Conservation (phyloP, 2,329 filamentous ascomycete genomes). For the Arthrobotrys musiformis region DNA sequence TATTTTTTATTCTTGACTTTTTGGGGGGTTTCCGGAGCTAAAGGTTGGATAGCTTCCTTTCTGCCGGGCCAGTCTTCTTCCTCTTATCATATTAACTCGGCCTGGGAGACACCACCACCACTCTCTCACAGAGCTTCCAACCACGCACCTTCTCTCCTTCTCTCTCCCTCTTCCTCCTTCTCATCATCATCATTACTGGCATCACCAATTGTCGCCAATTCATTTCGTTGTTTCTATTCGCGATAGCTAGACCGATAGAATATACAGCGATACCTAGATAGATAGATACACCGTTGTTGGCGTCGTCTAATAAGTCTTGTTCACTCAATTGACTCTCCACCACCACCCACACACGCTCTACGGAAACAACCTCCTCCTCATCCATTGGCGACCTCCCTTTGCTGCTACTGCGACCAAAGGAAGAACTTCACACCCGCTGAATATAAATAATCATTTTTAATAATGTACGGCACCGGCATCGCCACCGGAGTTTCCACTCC, state of each 20-base stretch:
- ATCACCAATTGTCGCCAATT: background rate
- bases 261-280: background rate
- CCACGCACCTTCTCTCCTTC: background rate
- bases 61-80: conserved; percentile 63
- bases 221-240: background rate
- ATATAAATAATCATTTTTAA: no score
- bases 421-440: background rate
- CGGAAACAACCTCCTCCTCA: conserved; percentile 59
- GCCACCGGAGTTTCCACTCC: conserved; percentile 97
- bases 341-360: no score
- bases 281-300: no score
- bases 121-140: background rate
- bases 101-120: background rate
- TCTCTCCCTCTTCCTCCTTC: background rate
- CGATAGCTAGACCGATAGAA: background rate
- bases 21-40: conserved; percentile 27
- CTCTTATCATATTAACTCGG: conserved; percentile 6
- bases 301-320: background rate
- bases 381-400: background rate
- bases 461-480: conserved; percentile 85
- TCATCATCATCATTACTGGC: background rate
- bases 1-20: background rate
- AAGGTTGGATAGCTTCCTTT: conserved; percentile 55
- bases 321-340: conserved; percentile 44
- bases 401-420: conserved; percentile 19